These are phyloP conservation scores for Diaporthe aspalathi DNA, from an alignment of 2,329 filamentous ascomycete species.

Conservation along the genomic window DNA sequence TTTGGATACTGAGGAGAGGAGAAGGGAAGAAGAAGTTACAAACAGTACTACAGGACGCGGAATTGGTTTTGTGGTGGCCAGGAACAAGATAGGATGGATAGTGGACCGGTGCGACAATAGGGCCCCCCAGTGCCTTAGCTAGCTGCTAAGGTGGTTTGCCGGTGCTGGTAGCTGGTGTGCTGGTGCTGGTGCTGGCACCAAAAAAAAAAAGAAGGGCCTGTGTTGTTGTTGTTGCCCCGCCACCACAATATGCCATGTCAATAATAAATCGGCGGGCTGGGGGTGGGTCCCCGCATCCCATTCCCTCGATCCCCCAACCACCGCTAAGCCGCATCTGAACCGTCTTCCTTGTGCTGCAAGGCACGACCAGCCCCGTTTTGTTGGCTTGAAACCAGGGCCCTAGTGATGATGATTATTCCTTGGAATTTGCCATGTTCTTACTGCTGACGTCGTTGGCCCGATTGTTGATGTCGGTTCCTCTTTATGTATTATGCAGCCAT, in stretches of 20 bases:
- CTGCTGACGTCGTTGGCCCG: slow-evolving; percentile 10
- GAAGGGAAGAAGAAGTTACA: not conserved
- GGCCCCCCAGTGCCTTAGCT: slow-evolving; percentile 8
- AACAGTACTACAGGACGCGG: not conserved
- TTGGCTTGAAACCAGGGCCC: slow-evolving; percentile 3
- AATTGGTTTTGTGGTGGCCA: slow-evolving; percentile 9
- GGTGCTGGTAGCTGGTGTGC: not conserved
- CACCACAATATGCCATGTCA: slow-evolving; percentile 28
- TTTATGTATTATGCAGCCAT: too few relatives aligned
- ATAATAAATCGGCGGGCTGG: slow-evolving; percentile 37
- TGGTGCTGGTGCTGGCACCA: not conserved
- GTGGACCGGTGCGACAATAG: not conserved
- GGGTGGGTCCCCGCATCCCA: slow-evolving; percentile 12
- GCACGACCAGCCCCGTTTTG: slow-evolving; percentile 12
- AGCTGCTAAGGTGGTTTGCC: too few relatives aligned
- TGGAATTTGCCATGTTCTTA: not conserved
- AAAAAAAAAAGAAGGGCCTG: too few relatives aligned
- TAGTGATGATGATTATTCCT: not conserved
- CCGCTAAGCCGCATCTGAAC: slow-evolving; percentile 30
- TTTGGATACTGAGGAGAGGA: not conserved
- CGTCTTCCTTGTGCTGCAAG: slow-evolving; percentile 16
- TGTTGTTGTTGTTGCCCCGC: slow-evolving; percentile 26
- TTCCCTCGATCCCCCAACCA: slow-evolving; percentile 8
- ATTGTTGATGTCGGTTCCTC: not conserved
- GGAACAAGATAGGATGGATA: not conserved